These are phyloP conservation scores for Fusarium globosum DNA, from an alignment of 2,329 filamentous ascomycete genomes.

Conservation along the genomic window DNA sequence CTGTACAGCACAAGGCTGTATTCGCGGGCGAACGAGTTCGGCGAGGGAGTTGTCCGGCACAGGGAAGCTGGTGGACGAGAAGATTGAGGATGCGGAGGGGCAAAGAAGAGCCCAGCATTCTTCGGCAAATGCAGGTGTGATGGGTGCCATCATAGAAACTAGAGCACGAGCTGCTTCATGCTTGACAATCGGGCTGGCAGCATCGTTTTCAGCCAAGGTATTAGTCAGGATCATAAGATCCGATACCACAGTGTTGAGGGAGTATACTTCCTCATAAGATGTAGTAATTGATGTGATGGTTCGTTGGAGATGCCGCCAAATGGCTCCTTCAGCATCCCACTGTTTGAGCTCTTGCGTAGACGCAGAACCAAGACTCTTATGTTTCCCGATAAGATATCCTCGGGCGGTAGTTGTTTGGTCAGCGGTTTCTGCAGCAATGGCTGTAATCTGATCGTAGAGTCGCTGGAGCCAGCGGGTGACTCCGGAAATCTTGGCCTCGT, in stretches of 20 bases:
- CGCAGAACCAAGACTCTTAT: constrained; percentile 47
- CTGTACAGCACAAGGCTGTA: constrained; percentile 73
- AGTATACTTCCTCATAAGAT: constrained; percentile 77
- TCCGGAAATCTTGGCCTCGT: constrained; percentile 83
- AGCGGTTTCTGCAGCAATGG: constrained; percentile 33
- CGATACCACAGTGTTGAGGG: constrained; percentile 85
- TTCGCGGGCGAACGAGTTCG: constrained; percentile 61
- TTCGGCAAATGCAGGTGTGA: constrained; percentile 83
- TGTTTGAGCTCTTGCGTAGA: constrained; percentile 48
- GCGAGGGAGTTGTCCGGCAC: constrained; percentile 60
- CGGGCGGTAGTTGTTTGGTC: constrained; percentile 37
- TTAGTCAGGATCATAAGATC: constrained; percentile 88
- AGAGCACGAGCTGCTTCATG: constrained; percentile 65
- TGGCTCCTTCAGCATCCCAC: constrained; percentile 59
- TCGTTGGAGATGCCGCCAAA: constrained; percentile 75
- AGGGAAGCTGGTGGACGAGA: constrained; percentile 68
- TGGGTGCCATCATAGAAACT: constrained; percentile 79
- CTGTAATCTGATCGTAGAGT: constrained; percentile 67
- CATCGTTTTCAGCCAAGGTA: constrained; percentile 60
- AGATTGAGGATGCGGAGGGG: constrained; percentile 53
- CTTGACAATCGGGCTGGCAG: constrained; percentile 57
- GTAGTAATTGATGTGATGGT: constrained; percentile 74
- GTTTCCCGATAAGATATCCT: constrained; percentile 53
- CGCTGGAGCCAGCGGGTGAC: constrained; percentile 83
- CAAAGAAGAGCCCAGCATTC: constrained; percentile 78